These are phyloP conservation scores for Aspergillus cejpii DNA, from an alignment of 2,329 filamentous ascomycete genomes.

Conservation along the genomic window DNA sequence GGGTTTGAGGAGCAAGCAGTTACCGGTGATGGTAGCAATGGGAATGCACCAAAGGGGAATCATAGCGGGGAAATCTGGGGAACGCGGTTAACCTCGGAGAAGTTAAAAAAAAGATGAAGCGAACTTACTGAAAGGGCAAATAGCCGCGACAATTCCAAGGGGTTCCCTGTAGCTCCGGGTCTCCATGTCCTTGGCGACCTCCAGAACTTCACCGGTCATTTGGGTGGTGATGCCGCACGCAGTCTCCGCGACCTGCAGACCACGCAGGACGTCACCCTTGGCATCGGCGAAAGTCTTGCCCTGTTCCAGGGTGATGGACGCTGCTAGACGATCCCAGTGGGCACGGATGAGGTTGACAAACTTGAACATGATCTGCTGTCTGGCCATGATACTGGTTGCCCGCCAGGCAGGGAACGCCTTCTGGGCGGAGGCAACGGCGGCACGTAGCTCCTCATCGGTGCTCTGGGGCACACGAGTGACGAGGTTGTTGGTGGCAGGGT, in stretches of 20 bases:
- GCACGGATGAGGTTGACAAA: constrained; percentile 57
- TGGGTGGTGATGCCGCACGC: constrained; percentile 62
- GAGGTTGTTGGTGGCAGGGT: constrained; percentile 61
- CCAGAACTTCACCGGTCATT: constrained; percentile 59
- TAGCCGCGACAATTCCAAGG: constrained; percentile 58
- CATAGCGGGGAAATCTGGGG: constrained; percentile 61
- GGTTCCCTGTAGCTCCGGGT: constrained; percentile 60
- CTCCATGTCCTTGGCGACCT: constrained; percentile 65
- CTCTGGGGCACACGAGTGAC: constrained; percentile 60
- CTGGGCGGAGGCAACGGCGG: constrained; percentile 56
- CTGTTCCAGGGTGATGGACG: constrained; percentile 61
- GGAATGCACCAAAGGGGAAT: constrained; percentile 63
- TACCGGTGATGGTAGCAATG: constrained; percentile 58
- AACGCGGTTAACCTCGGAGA: constrained; percentile 16
- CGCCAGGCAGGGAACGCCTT: constrained; percentile 59
- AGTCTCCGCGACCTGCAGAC: constrained; percentile 60
- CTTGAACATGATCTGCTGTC: constrained; percentile 62
- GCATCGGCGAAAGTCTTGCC: constrained; percentile 64
- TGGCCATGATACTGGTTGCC: constrained; percentile 52
- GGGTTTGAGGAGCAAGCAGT: constrained; percentile 59
- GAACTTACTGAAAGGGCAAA: constrained; percentile 58
- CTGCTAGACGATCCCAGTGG: constrained; percentile 59
- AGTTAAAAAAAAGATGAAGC: neutral
- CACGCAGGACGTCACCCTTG: constrained; percentile 59
- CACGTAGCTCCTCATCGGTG: constrained; percentile 57